phyloP scores from a whole-genome alignment of 805 yeast genomes.

The Candida coleopterorum region DNA sequence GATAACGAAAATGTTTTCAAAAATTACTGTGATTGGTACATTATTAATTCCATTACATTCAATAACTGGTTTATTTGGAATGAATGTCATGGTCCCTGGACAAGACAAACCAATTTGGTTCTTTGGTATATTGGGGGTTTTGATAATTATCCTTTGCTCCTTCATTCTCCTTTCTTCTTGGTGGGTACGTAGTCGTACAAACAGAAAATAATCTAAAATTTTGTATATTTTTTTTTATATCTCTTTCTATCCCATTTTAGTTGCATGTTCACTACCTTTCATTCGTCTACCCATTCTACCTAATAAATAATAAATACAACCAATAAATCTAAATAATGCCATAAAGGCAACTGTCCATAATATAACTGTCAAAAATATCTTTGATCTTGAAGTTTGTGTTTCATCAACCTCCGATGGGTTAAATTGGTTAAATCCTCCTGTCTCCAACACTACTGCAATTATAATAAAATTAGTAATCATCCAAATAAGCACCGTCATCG shows the following conservation, averaged over 20 bases:
- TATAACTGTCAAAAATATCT: constrained; percentile 46
- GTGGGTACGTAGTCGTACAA: too few relatives aligned
- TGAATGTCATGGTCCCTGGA: constrained; percentile 92
- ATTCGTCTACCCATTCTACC: constrained; percentile 23
- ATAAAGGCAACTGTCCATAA: constrained; percentile 60
- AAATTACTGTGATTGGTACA: constrained; percentile 88
- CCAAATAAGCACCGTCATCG: constrained; percentile 45
- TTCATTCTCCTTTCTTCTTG: too few relatives aligned
- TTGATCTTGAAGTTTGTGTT: constrained; percentile 28
- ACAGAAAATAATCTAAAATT: too few relatives aligned
- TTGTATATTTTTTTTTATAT: background rate
- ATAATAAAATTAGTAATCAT: constrained; percentile 40
- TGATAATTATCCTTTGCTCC: constrained; percentile 15
- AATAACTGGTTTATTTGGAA: constrained; percentile 89
- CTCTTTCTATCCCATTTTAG: constrained; percentile 5
- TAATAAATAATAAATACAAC: constrained; percentile 46
- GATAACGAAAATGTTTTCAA: constrained; percentile 81
- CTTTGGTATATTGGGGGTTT: constrained; percentile 26
- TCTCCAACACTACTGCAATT: constrained; percentile 38
- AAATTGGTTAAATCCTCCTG: constrained; percentile 42
- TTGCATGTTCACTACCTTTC: constrained; percentile 12
- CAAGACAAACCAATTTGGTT: constrained; percentile 28
- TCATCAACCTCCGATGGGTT: constrained; percentile 24
- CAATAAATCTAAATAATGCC: constrained; percentile 53
- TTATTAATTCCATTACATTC: constrained; percentile 87